These are phyloP conservation scores for Leccinum aurantiacum DNA, from an alignment of 768 basidiomycete genomes.

Conservation along the genomic window DNA sequence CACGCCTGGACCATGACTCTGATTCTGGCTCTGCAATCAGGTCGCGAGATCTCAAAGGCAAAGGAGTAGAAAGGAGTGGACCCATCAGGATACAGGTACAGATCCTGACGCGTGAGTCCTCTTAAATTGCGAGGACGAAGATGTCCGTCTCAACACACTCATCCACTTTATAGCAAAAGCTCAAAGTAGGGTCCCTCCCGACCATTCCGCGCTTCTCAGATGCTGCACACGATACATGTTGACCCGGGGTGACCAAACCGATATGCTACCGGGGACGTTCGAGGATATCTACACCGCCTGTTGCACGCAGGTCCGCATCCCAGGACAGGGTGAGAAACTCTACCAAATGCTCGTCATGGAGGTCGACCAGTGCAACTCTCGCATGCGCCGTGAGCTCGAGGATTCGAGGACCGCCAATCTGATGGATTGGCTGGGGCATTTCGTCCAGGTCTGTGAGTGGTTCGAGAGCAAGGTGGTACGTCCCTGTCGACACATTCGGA, in stretches of 20 bases:
- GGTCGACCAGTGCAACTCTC: constrained; percentile 53
- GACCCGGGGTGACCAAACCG: constrained; percentile 32
- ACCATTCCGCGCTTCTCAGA: constrained; percentile 25
- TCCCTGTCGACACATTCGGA: constrained; percentile 11
- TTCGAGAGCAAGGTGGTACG: constrained; percentile 66
- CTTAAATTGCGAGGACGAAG: not conserved
- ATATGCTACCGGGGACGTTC: constrained; percentile 47
- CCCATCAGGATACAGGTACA: constrained; percentile 50
- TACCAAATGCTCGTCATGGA: constrained; percentile 59
- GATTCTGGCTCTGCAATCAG: constrained; percentile 69
- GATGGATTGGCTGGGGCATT: constrained; percentile 56
- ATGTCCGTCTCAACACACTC: not conserved
- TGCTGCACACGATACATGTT: constrained; percentile 43
- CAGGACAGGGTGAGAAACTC: constrained; percentile 54
- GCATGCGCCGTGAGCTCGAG: constrained; percentile 42
- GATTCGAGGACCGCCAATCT: constrained; percentile 18
- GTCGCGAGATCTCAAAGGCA: constrained; percentile 36
- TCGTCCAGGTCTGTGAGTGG: constrained; percentile 59
- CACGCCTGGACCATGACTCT: constrained; percentile 63
- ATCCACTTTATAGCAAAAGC: constrained; percentile 13
- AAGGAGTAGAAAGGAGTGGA: constrained; percentile 29
- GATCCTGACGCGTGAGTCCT: constrained; percentile 40
- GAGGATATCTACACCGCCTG: constrained; percentile 60
- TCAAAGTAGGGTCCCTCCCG: constrained; percentile 7
- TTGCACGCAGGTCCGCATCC: constrained; percentile 51